phyloP scores from a whole-genome alignment of 2,329 filamentous ascomycete genomes.

The Botryosphaeria dothidea region DNA sequence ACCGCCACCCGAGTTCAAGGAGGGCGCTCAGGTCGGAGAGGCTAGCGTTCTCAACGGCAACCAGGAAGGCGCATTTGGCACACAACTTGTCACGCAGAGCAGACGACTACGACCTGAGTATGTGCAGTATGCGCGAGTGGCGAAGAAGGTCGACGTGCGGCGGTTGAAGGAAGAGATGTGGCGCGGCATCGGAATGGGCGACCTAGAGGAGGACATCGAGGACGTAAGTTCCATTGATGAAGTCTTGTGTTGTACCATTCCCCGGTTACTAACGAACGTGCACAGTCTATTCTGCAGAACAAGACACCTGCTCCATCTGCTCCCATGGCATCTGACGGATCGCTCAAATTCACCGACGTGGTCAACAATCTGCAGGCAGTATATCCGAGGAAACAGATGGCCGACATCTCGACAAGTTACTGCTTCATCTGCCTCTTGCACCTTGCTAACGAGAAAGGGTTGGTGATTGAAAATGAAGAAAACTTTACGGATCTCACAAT shows the following conservation, averaged over 20 bases:
- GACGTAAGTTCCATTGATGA: slow-evolving; percentile 29
- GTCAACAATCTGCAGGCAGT: slow-evolving; percentile 87
- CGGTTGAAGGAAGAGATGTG: slow-evolving; percentile 67
- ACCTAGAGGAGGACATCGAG: slow-evolving; percentile 30
- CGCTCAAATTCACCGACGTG: slow-evolving; percentile 83
- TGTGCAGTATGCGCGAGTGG: slow-evolving; percentile 64
- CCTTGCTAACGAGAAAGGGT: slow-evolving; percentile 87
- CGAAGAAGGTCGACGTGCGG: slow-evolving; percentile 68
- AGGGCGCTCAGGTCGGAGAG: slow-evolving; percentile 15
- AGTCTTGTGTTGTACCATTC: background rate
- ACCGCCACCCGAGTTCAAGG: slow-evolving; percentile 7
- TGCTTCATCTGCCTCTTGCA: slow-evolving; percentile 95
- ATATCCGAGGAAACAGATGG: slow-evolving; percentile 82
- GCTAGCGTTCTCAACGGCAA: slow-evolving; percentile 27
- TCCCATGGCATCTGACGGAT: slow-evolving; percentile 47
- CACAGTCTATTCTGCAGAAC: background rate
- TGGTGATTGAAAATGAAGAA: slow-evolving; percentile 69
- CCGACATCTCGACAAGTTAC: slow-evolving; percentile 88
- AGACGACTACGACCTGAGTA: slow-evolving; percentile 63
- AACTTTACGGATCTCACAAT: slow-evolving; percentile 52
- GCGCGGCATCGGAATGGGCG: slow-evolving; percentile 51
- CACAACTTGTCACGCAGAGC: slow-evolving; percentile 63
- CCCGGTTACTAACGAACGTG: background rate
- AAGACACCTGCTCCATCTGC: slow-evolving; percentile 24
- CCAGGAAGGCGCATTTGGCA: slow-evolving; percentile 60